These are phyloP conservation scores for Russula earlei DNA, from an alignment of 768 basidiomycete genomes.

Conservation along the genomic window DNA sequence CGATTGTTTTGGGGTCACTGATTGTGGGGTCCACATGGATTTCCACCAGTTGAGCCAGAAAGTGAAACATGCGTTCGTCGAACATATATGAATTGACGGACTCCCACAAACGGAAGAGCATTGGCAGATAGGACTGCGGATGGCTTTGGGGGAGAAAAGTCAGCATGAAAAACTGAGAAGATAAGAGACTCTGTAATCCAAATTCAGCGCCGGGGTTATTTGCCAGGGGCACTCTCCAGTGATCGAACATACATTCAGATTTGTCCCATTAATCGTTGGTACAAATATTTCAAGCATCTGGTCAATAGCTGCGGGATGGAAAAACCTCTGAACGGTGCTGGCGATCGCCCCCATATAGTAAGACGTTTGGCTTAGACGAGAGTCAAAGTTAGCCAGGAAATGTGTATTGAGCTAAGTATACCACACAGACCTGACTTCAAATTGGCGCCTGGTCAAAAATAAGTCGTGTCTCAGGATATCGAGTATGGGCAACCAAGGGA, in stretches of 20 bases:
- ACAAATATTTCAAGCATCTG: constrained; percentile 87
- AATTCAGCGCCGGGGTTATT: constrained; percentile 5
- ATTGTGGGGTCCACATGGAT: constrained; percentile 70
- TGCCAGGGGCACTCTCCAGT: neutral
- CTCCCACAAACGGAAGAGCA: constrained; percentile 82
- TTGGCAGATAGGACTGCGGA: constrained; percentile 74
- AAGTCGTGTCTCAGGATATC: constrained; percentile 62
- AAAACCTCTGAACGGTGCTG: constrained; percentile 65
- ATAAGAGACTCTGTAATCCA: constrained; percentile 49
- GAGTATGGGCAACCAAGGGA: constrained; percentile 77
- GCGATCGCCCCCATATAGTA: constrained; percentile 72
- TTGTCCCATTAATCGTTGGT: constrained; percentile 65
- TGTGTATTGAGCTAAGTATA: neutral
- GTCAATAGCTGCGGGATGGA: constrained; percentile 77
- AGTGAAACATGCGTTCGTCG: constrained; percentile 83
- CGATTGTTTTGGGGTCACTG: constrained; percentile 63
- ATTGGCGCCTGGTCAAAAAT: constrained; percentile 67
- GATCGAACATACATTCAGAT: constrained; percentile 49
- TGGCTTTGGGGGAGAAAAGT: constrained; percentile 81
- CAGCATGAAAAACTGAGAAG: constrained; percentile 77
- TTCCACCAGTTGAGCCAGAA: constrained; percentile 68
- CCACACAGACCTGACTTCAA: constrained; percentile 60
- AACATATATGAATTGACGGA: constrained; percentile 83
- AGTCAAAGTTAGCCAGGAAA: neutral
- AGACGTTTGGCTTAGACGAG: constrained; percentile 50